These are phyloP conservation scores for Aspergillus ochraceoroseus DNA, from an alignment of 2,329 filamentous ascomycete genomes.

Conservation along the genomic window DNA sequence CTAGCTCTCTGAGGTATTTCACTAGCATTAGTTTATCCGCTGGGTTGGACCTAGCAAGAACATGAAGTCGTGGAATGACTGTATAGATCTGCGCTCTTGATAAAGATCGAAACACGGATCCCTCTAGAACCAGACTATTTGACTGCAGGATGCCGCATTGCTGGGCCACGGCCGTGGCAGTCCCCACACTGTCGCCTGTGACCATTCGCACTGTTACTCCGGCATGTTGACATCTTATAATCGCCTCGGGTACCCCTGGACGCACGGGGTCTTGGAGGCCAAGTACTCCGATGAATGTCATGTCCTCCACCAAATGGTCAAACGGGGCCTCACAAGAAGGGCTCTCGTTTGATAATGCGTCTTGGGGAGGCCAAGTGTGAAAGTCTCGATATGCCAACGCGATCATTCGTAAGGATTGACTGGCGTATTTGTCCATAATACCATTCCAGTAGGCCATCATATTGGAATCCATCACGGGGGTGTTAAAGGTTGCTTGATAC, in stretches of 20 bases:
- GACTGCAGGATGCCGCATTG: slow-evolving; percentile 64
- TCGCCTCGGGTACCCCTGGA: slow-evolving; percentile 49
- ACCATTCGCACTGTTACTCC: slow-evolving; percentile 65
- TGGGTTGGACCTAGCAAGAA: slow-evolving; percentile 58
- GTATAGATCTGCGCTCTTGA: slow-evolving; percentile 53
- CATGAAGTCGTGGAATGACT: slow-evolving; percentile 54
- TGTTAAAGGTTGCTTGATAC: too few relatives aligned
- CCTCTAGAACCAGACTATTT: slow-evolving; percentile 64
- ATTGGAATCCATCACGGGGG: too few relatives aligned
- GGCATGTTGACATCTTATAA: slow-evolving; percentile 46
- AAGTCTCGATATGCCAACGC: too few relatives aligned
- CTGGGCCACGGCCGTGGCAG: slow-evolving; percentile 65
- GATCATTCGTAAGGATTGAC: too few relatives aligned
- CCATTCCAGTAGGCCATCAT: too few relatives aligned
- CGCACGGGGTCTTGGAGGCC: slow-evolving; percentile 68
- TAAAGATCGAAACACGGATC: slow-evolving; percentile 58
- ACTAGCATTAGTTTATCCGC: slow-evolving; percentile 62
- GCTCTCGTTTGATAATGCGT: slow-evolving; percentile 53
- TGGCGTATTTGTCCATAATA: too few relatives aligned
- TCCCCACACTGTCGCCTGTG: slow-evolving; percentile 63
- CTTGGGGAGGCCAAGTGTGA: slow-evolving; percentile 57
- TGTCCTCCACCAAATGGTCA: slow-evolving; percentile 61
- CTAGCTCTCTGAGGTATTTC: slow-evolving; percentile 52
- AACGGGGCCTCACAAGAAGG: slow-evolving; percentile 60
- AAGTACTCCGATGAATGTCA: slow-evolving; percentile 64